A percentile compares a stretch with the other conserved stretches of the same genome.
These are phyloP conservation scores for Eimeria nieschulzi DNA, from an alignment of 169 alveolate genomes.

Conservation along the genomic window DNA sequence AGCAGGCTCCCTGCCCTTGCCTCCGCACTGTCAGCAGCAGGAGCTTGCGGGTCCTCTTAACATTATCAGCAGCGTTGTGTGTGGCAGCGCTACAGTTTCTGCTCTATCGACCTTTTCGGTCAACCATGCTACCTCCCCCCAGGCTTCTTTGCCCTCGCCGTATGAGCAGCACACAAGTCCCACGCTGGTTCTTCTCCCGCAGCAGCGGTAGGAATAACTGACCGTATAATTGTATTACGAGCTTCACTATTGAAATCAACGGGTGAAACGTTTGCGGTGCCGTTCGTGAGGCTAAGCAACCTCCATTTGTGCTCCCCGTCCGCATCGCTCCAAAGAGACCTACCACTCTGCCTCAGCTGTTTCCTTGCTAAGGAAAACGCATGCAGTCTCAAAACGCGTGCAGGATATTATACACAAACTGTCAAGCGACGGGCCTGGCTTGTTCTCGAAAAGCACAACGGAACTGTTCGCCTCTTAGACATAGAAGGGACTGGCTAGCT, in stretches of 20 bases:
- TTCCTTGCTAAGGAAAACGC: background rate
- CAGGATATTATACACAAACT: background rate
- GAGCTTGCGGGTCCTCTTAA: constrained; percentile 21
- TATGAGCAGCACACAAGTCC: constrained; percentile 20
- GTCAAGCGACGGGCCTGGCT: too few species aligned
- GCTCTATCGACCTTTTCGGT: background rate
- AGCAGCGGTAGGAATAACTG: constrained; percentile 23
- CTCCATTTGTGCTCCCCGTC: background rate
- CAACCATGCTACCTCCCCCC: constrained; percentile 35
- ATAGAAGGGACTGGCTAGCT: background rate
- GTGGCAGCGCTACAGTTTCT: constrained; percentile 22
- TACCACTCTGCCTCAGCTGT: constrained; percentile 7
- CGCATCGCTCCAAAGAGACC: background rate
- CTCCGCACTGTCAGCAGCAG: constrained; percentile 41
- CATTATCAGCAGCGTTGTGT: constrained; percentile 25
- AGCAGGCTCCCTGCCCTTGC: constrained; percentile 25
- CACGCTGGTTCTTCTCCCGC: background rate
- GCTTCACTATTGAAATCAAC: background rate
- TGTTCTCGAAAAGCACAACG: too few species aligned
- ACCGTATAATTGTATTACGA: background rate
- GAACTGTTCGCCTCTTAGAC: background rate
- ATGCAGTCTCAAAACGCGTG: constrained; percentile 11
- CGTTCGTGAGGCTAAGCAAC: background rate
- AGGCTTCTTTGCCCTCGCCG: background rate
- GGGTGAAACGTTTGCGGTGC: background rate